Conservation (phyloP, 441 rosid genomes). For the Aleurites moluccanus region DNA sequence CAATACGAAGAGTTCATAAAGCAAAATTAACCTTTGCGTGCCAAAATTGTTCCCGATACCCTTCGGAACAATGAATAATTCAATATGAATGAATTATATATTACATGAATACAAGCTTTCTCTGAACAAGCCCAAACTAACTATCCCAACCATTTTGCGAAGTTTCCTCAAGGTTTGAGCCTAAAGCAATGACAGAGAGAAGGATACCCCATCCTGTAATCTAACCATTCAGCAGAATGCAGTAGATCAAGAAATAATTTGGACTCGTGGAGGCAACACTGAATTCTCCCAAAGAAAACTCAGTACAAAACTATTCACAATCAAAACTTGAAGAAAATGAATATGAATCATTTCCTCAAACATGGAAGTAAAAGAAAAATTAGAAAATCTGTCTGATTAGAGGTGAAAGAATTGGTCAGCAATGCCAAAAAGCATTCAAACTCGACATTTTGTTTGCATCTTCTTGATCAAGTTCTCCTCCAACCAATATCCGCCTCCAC, state of each 20-base stretch:
- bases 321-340: neutral
- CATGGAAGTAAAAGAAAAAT: neutral
- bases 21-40: neutral
- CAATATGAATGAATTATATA: neutral
- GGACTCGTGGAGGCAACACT: neutral
- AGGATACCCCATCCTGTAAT: neutral
- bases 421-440: slow-evolving; percentile 19
- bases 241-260: neutral
- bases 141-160: neutral
- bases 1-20: neutral
- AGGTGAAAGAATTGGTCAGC: neutral
- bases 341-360: neutral
- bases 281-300: neutral
- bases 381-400: neutral
- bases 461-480: slow-evolving; percentile 66
- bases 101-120: neutral
- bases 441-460: slow-evolving; percentile 34
- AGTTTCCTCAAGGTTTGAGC: neutral
- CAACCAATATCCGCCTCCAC: slow-evolving; percentile 57
- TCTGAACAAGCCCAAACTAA: neutral
- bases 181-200: neutral
- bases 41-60: neutral
- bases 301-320: neutral
- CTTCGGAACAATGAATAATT: neutral
- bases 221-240: neutral